Evolutionary conservation across 2,329 filamentous ascomycete species (phyloP).

Genomic region (Septoria petroselini): DNA sequence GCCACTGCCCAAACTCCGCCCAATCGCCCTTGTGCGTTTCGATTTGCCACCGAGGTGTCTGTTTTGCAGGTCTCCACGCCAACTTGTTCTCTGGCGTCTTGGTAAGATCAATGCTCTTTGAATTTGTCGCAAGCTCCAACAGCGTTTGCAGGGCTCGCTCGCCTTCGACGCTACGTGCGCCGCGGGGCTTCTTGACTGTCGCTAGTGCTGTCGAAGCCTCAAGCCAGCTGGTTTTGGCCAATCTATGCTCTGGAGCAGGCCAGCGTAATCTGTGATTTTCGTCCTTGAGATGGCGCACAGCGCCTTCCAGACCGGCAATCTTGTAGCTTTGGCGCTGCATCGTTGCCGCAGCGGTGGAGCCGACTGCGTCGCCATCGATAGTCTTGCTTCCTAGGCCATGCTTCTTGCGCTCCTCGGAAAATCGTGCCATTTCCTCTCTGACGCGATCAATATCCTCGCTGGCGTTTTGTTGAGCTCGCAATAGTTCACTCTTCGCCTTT

Average conservation of each 20-base stretch:
- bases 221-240: constrained; percentile 31
- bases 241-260: constrained; percentile 55
- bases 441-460: constrained; percentile 32
- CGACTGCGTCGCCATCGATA: constrained; percentile 63
- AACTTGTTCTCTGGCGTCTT: constrained; percentile 58
- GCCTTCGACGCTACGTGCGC: constrained; percentile 51
- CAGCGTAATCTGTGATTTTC: constrained; percentile 63
- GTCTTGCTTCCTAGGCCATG: constrained; percentile 54
- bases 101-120: constrained; percentile 58
- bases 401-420: constrained; percentile 29
- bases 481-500: constrained; percentile 45
- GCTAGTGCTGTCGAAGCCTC: background rate
- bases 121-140: constrained; percentile 59
- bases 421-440: constrained; percentile 31
- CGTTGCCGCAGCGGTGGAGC: constrained; percentile 69
- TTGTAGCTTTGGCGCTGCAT: constrained; percentile 65
- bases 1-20: constrained; percentile 36
- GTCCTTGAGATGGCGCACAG: constrained; percentile 65
- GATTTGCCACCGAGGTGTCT: constrained; percentile 64
- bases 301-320: constrained; percentile 61
- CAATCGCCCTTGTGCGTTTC: constrained; percentile 65
- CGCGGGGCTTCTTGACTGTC: constrained; percentile 49
- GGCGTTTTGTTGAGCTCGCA: constrained; percentile 28
- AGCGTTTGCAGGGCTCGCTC: constrained; percentile 64
- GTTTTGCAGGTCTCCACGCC: constrained; percentile 63